Conservation (phyloP, 306 rosid genomes). For the Mucuna pruriens region DNA sequence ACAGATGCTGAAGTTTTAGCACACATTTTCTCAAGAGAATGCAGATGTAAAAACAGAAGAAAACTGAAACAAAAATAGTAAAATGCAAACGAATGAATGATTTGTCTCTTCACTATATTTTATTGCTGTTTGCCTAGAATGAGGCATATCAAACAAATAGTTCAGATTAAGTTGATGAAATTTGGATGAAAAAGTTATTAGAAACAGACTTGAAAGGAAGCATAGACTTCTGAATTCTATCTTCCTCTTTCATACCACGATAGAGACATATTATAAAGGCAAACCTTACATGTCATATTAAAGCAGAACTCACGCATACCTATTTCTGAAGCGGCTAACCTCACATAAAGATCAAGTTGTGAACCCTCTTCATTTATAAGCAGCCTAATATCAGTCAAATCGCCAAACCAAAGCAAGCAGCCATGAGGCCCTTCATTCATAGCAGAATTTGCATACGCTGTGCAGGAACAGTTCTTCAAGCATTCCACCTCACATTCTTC, state of each 20-base stretch:
- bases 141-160: background rate
- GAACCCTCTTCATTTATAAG: slow-evolving; percentile 14
- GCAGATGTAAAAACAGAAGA: background rate
- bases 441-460: slow-evolving; percentile 39
- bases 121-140: background rate
- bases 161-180: background rate
- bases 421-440: slow-evolving; percentile 36
- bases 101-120: background rate
- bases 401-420: slow-evolving; percentile 50
- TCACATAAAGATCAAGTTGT: slow-evolving; percentile 36
- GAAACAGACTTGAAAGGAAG: background rate
- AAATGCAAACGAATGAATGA: background rate
- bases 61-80: slow-evolving; percentile 1
- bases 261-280: background rate
- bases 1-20: background rate
- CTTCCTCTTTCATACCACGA: background rate
- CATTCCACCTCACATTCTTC: slow-evolving; percentile 45
- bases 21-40: background rate
- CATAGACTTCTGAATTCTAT: background rate
- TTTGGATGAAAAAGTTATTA: background rate
- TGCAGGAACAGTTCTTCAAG: slow-evolving; percentile 52
- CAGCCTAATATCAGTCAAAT: slow-evolving; percentile 38
- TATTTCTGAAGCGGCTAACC: slow-evolving; percentile 44
- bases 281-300: background rate
- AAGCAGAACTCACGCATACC: slow-evolving; percentile 25